Evolutionary conservation across 768 basidiomycete species (phyloP).

Genomic region (Phylloporus arenicola): DNA sequence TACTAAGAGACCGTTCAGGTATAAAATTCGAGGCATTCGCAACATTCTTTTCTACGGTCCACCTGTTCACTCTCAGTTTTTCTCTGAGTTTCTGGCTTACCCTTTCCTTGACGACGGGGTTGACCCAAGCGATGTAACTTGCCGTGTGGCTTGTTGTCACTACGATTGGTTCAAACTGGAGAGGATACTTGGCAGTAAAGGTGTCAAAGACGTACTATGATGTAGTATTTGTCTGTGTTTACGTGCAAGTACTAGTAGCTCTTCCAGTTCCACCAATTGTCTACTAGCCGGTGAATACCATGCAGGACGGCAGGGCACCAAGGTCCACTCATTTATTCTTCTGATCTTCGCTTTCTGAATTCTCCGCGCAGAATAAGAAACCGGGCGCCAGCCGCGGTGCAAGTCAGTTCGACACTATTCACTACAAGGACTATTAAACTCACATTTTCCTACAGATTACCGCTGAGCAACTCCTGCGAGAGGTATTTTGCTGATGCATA

Average conservation of each 20-base stretch:
- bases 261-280: not conserved
- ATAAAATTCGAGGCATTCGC: slow-evolving; percentile 88
- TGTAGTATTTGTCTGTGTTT: slow-evolving; percentile 18
- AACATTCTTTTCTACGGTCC: slow-evolving; percentile 92
- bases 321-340: slow-evolving; percentile 39
- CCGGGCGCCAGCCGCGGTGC: slow-evolving; percentile 88
- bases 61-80: slow-evolving; percentile 88
- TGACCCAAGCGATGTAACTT: slow-evolving; percentile 81
- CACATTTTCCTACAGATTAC: slow-evolving; percentile 64
- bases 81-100: slow-evolving; percentile 82
- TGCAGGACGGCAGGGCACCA: slow-evolving; percentile 81
- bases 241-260: not conserved
- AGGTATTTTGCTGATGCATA: slow-evolving; percentile 44
- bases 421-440: slow-evolving; percentile 4
- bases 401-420: slow-evolving; percentile 44
- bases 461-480: slow-evolving; percentile 94
- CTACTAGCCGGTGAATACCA: slow-evolving; percentile 19
- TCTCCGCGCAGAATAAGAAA: slow-evolving; percentile 76
- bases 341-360: not conserved
- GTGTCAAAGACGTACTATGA: slow-evolving; percentile 10
- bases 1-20: slow-evolving; percentile 41
- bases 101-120: slow-evolving; percentile 89
- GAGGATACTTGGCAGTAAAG: slow-evolving; percentile 48
- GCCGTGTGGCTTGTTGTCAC: slow-evolving; percentile 75
- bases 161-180: slow-evolving; percentile 88